Percentiles rank a stretch among this genome's conserved stretches.
Conservation (phyloP, 1,139 yeast genomes). For the Candida freyschussii region DNA sequence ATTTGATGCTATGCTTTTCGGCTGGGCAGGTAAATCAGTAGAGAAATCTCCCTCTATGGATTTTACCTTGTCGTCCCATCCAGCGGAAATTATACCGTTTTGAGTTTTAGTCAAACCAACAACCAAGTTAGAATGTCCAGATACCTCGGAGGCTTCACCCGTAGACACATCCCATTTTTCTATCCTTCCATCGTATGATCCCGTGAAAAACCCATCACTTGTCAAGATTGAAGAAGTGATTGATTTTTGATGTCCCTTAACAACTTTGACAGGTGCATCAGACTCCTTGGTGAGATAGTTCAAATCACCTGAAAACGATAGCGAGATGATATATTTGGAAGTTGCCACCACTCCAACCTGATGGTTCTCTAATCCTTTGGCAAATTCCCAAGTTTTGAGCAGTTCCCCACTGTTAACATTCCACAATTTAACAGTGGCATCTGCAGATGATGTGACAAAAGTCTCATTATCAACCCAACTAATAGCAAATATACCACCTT, state of each 20-base stretch:
- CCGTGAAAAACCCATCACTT: conserved; percentile 44
- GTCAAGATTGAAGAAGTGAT: conserved; percentile 54
- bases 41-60: conserved; percentile 28
- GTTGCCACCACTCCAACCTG: conserved; percentile 78
- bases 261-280: conserved; percentile 38
- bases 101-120: conserved; percentile 36
- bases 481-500: conserved; percentile 77
- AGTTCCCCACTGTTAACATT: conserved; percentile 37
- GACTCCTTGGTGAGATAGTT: conserved; percentile 44
- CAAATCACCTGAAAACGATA: conserved; percentile 70
- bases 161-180: conserved; percentile 47
- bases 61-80: conserved; percentile 87
- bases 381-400: conserved; percentile 42
- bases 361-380: conserved; percentile 51
- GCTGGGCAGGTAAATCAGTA: conserved; percentile 52
- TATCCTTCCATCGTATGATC: conserved; percentile 83
- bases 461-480: conserved; percentile 62
- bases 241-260: conserved; percentile 79
- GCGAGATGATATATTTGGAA: conserved; percentile 51
- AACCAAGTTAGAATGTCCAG: conserved; percentile 55
- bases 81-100: conserved; percentile 46
- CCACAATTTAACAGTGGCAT: conserved; percentile 68
- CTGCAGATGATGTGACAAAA: conserved; percentile 84
- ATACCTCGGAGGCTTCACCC: conserved; percentile 34
- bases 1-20: conserved; percentile 45